These are phyloP conservation scores for Nakataea oryzae DNA, from an alignment of 2,329 filamentous ascomycete genomes.

Conservation along the genomic window DNA sequence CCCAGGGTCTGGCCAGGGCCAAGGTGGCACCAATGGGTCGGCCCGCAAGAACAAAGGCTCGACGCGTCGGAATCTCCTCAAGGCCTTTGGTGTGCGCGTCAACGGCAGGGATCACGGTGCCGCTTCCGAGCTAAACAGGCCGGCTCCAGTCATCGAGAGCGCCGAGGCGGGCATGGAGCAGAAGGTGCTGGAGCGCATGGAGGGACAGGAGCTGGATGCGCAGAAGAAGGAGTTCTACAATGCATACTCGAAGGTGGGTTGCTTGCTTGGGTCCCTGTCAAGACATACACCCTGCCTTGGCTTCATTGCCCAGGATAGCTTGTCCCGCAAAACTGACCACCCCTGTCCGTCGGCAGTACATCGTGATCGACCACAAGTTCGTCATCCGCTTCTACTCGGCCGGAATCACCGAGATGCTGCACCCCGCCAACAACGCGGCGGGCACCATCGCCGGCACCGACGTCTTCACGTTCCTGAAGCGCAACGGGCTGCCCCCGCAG, in stretches of 20 bases:
- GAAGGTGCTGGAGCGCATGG: slow-evolving; percentile 13
- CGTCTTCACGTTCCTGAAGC: slow-evolving; percentile 15
- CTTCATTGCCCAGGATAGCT: too few relatives aligned
- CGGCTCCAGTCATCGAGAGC: slow-evolving; percentile 4
- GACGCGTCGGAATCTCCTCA: slow-evolving; percentile 3
- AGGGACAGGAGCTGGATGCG: slow-evolving; percentile 13
- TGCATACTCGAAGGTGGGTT: slow-evolving; percentile 15
- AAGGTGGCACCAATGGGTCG: not conserved
- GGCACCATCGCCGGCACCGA: slow-evolving; percentile 13
- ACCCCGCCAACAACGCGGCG: slow-evolving; percentile 13
- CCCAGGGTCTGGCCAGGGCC: not conserved
- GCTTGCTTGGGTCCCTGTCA: too few relatives aligned
- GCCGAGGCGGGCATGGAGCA: slow-evolving; percentile 14
- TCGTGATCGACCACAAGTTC: slow-evolving; percentile 13
- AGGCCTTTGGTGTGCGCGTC: slow-evolving; percentile 8
- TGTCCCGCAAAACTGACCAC: not conserved
- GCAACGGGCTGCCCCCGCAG: slow-evolving; percentile 12
- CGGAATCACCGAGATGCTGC: slow-evolving; percentile 13
- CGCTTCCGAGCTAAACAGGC: too few relatives aligned
- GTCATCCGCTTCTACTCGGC: slow-evolving; percentile 15
- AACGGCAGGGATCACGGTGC: not conserved
- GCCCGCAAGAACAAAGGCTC: slow-evolving; percentile 3
- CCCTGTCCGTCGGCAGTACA: slow-evolving; percentile 9
- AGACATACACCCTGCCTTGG: not conserved
- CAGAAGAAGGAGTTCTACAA: slow-evolving; percentile 19